phyloP scores from a whole-genome alignment of 2,329 filamentous ascomycete species.

The Chaetomiaceae sp. region DNA sequence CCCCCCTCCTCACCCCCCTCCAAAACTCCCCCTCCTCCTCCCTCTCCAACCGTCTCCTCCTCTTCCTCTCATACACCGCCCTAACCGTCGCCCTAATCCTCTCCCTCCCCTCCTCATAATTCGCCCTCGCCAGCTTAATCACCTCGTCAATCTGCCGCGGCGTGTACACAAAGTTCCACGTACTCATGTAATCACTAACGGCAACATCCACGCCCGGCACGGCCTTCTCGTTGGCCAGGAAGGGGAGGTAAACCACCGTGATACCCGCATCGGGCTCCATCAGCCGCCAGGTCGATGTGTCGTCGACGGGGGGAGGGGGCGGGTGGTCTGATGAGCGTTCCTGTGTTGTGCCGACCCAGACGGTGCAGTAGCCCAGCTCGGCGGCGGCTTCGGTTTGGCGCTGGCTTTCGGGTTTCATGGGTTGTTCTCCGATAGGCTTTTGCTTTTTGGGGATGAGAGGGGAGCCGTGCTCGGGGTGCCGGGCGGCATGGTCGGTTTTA shows the following conservation, averaged over 20 bases:
- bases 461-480: constrained; percentile 28
- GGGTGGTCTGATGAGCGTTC: constrained; percentile 60
- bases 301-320: constrained; percentile 50
- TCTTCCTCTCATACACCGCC: constrained; percentile 92
- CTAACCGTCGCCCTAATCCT: constrained; percentile 73
- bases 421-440: background rate
- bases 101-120: constrained; percentile 78
- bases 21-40: constrained; percentile 39
- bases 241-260: constrained; percentile 83
- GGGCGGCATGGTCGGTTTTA: constrained; percentile 42
- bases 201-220: constrained; percentile 73
- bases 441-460: constrained; percentile 18
- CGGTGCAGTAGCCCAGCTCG: constrained; percentile 85
- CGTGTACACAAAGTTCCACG: constrained; percentile 98
- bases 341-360: constrained; percentile 86
- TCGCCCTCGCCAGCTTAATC: constrained; percentile 75
- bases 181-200: constrained; percentile 80
- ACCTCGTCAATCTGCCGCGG: constrained; percentile 84
- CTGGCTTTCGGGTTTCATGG: constrained; percentile 28
- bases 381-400: constrained; percentile 40
- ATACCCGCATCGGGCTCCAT: constrained; percentile 78
- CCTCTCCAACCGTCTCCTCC: constrained; percentile 55
- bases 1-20: constrained; percentile 45
- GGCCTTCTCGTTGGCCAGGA: constrained; percentile 76
- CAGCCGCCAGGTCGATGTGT: constrained; percentile 64